Conservation (phyloP, 192 early-diverging fungal genomes). For the Coemansia sp. region DNA sequence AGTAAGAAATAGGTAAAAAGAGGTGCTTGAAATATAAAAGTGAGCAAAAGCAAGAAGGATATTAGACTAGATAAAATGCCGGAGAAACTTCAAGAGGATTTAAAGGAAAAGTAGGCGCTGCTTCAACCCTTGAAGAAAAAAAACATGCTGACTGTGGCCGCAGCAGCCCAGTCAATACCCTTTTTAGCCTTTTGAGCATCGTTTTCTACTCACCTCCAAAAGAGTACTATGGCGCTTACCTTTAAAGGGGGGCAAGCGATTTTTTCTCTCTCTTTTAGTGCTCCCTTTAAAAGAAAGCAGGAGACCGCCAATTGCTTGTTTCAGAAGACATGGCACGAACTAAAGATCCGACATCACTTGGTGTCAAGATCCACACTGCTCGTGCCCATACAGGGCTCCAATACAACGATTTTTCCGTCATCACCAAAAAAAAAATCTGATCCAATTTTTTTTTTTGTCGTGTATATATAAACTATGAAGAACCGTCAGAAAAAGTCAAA, state of each 20-base stretch:
- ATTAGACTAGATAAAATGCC: not conserved
- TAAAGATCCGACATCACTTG: no score
- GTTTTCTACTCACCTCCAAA: not conserved
- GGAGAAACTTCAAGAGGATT: not conserved
- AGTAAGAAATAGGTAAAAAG: not conserved
- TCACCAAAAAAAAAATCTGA: no score
- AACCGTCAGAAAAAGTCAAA: slow-evolving; percentile 21
- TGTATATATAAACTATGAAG: slow-evolving; percentile 9
- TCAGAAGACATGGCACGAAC: no score
- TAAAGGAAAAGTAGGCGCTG: not conserved
- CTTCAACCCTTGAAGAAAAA: not conserved
- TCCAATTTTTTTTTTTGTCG: not conserved
- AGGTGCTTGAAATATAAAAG: not conserved
- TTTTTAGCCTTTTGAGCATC: not conserved
- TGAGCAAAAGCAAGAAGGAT: not conserved
- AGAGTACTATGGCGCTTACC: not conserved
- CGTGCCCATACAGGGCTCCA: no score
- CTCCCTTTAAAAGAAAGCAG: not conserved
- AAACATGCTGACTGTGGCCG: not conserved
- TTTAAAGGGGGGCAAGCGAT: not conserved
- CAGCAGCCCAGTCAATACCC: not conserved
- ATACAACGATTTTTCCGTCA: no score
- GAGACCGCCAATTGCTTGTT: not conserved
- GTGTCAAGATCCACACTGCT: no score
- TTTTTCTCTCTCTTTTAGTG: not conserved